These are phyloP conservation scores for Coemansia sp. DNA, from an alignment of 192 early-diverging fungal species.

Conservation along the genomic window DNA sequence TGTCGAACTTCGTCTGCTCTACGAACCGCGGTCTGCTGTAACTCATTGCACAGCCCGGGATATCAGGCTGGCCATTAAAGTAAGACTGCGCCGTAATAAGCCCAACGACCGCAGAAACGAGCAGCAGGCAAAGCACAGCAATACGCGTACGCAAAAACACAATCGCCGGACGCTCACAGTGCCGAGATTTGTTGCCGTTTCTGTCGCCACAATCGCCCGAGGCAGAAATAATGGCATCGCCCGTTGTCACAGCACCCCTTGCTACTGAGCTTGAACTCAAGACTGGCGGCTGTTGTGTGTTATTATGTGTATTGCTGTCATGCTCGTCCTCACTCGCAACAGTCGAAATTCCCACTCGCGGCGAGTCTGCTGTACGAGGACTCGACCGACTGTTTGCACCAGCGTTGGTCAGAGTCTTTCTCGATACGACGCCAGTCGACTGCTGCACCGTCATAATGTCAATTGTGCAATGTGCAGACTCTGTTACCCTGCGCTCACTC, in stretches of 20 bases:
- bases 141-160: constrained; percentile 10
- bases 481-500: constrained; percentile 10
- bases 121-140: constrained; percentile 18
- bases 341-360: neutral
- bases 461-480: constrained; percentile 34
- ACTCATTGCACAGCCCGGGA: constrained; percentile 56
- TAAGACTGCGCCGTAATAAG: constrained; percentile 61
- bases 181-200: neutral
- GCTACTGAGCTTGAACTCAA: neutral
- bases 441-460: constrained; percentile 32
- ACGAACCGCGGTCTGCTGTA: constrained; percentile 61
- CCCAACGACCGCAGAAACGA: constrained; percentile 20
- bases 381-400: neutral
- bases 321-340: neutral
- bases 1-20: constrained; percentile 45
- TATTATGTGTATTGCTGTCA: neutral
- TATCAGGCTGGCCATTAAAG: constrained; percentile 65
- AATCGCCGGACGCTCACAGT: neutral
- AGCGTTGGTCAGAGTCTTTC: neutral
- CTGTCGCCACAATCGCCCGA: neutral
- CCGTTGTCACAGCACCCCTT: neutral
- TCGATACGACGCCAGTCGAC: constrained; percentile 9
- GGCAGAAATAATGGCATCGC: neutral
- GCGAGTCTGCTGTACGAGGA: neutral
- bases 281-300: neutral